Base-by-base conservation (phyloP, 352 stramenopile genomes). In the Pythium rhizo-oryzae region DNA sequence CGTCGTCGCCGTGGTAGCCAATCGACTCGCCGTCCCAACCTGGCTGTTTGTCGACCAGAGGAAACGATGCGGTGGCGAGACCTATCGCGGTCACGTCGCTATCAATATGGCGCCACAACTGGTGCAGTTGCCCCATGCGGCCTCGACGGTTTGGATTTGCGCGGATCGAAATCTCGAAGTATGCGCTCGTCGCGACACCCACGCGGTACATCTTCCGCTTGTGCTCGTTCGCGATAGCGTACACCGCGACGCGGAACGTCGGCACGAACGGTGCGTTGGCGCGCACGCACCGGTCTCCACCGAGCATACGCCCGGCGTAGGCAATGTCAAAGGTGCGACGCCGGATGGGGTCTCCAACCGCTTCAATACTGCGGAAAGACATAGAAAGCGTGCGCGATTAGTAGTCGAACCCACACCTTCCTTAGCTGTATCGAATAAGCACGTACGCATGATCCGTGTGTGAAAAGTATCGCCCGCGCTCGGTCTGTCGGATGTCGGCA, bases 1-100 rank as follows among this genome's bases (percentile, higher is more conserved):
- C 87, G 50, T 95, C 85, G 50, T 95, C 87, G 16, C 87, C 84
- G 35, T 95, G 87, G 56, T 94, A 95, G 12, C 87, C 87, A 57
- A 85, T 81, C 28, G 87, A 95, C 18, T 71, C 49, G 0, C 56
- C 46, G 37, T 83, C 84, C 87, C 87, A 95, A 0, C 87, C 87
- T 18, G 85, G 87, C 59, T 94, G 85, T 41, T 86, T 82, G 19
- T 75, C 79, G 11, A 93, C 63, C 33, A 95, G 62, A 13, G 70
- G 71, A 57, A 95, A 95, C 33, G 63, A 65, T 2, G 58, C 65
- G 21, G 76, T 78, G 2, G 80, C 79, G 51, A 95, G 41, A 7
- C 87, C 87, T 49, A 95, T 88, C 6, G 83, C 74, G 5, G 82
- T 85, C 81, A 91, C 92, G 51, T 79, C 72, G 33, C 52, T 68